A percentile compares a stretch with the other conserved stretches of the same genome.
Conservation (phyloP, 306 rosid species). For the Astragalus membranaceus region DNA sequence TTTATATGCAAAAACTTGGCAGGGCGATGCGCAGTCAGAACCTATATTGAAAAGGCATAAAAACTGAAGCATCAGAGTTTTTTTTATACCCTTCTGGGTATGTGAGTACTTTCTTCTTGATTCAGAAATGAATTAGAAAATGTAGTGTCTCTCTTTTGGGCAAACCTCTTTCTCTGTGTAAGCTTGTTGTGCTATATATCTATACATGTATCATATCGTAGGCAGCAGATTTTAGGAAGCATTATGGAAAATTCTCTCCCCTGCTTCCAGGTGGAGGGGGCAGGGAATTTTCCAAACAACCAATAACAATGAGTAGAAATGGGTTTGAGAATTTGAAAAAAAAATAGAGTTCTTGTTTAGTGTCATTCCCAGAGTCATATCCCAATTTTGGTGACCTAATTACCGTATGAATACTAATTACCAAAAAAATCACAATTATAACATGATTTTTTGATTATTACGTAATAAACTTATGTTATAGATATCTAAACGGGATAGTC, state of each 20-base stretch:
- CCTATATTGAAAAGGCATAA: slow-evolving; percentile 48
- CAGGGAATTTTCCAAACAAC: not conserved
- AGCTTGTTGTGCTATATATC: slow-evolving; percentile 25
- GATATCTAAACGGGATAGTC: too few relatives aligned
- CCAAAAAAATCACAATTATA: too few relatives aligned
- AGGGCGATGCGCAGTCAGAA: slow-evolving; percentile 60
- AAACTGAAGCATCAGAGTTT: slow-evolving; percentile 36
- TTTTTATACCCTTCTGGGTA: slow-evolving; percentile 15
- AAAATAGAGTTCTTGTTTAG: not conserved
- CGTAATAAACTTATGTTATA: too few relatives aligned
- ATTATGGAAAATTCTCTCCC: slow-evolving; percentile 9
- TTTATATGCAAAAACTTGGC: slow-evolving; percentile 22
- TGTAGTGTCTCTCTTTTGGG: slow-evolving; percentile 17
- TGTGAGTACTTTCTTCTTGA: slow-evolving; percentile 3
- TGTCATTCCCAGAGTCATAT: not conserved
- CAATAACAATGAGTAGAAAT: slow-evolving; percentile 1
- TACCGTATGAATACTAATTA: too few relatives aligned
- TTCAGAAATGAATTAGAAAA: slow-evolving; percentile 16
- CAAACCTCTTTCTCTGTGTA: slow-evolving; percentile 20
- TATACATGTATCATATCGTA: slow-evolving; percentile 43
- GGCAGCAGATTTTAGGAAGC: slow-evolving; percentile 21
- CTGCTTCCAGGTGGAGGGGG: not conserved
- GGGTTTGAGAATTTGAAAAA: not conserved
- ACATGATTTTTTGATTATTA: too few relatives aligned
- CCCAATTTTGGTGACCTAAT: not conserved